Evolutionary conservation across 805 yeast species (phyloP).

Genomic region (Candida montana): DNA sequence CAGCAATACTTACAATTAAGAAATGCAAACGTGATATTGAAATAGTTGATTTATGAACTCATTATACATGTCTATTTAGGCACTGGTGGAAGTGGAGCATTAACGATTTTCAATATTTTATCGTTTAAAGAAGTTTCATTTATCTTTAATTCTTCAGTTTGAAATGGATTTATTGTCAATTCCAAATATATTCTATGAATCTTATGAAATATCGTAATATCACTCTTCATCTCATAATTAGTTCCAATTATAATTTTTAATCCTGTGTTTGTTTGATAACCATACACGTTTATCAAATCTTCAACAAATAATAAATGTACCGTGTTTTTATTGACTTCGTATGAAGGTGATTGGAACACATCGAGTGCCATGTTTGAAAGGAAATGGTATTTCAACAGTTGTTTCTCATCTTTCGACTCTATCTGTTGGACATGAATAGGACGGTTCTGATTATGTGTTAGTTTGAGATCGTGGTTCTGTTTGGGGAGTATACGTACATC

Average conservation of each 20-base stretch:
- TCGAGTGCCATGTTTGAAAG: slow-evolving; percentile 74
- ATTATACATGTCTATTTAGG: neutral
- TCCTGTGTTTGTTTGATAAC: slow-evolving; percentile 64
- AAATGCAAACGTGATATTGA: slow-evolving; percentile 81
- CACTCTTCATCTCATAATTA: slow-evolving; percentile 27
- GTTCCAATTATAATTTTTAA: slow-evolving; percentile 60
- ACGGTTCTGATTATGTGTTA: slow-evolving; percentile 30
- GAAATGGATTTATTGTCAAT: slow-evolving; percentile 61
- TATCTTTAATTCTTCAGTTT: slow-evolving; percentile 22
- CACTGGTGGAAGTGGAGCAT: slow-evolving; percentile 3
- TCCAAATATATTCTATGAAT: slow-evolving; percentile 52
- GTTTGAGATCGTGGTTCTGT: neutral
- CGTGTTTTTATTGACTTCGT: slow-evolving; percentile 35
- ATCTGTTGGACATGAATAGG: slow-evolving; percentile 60
- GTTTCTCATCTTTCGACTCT: slow-evolving; percentile 3
- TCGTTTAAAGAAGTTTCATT: slow-evolving; percentile 21
- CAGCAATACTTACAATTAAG: slow-evolving; percentile 86
- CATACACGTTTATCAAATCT: slow-evolving; percentile 63
- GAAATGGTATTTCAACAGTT: slow-evolving; percentile 52
- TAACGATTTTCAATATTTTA: slow-evolving; percentile 14
- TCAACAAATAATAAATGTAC: slow-evolving; percentile 50
- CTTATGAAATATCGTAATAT: slow-evolving; percentile 29
- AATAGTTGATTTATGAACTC: slow-evolving; percentile 29
- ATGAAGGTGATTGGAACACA: slow-evolving; percentile 49
- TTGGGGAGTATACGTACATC: slow-evolving; percentile 13